Base-by-base conservation (phyloP, 306 rosid genomes). In the Biancaea sappan region DNA sequence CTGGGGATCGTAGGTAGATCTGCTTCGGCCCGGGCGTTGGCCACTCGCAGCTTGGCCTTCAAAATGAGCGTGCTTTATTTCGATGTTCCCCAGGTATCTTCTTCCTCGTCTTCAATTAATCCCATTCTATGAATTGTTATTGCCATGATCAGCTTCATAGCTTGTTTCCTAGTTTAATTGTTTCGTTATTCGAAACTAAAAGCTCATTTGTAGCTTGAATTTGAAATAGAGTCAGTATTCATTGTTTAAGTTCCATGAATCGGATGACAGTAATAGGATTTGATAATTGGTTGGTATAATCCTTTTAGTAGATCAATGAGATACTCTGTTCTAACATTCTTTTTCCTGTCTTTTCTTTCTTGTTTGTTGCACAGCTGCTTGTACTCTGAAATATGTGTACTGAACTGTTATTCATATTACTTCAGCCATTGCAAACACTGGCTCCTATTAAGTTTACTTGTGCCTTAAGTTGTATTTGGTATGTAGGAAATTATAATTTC, bases 1-100 rank as follows among this genome's bases (percentile, higher is more conserved):
- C 62, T 89, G 81, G 94, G 94, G 66, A 89, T 89, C 29, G 65
- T 89, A 1, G 94, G 94, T 31, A 86, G 91, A 84, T 89, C 91
- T 79, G 89, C 91, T 16, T 85, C 94, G 18, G 91, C 91, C 11
- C 71, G 91, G 81, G 82, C 90, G 76, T 73, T 89, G 82, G 94
- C 94, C 50, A 84, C 89, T 4, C 43, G 94, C 79, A 89, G 94
- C 89, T 71, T 89, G 82, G 91, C 94, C 9, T 89, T 89, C 79
- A 86, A 86, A 80, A 89, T 89, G 40, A 86, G 82, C 72, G 91
- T 89, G 51, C 89, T 89, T 16, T 89, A 89, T 72, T 84, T 86
- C 40, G 94, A 89, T 78, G 84, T 71, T 41, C 82, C 65, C 14
- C 84, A 81, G 88, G 94, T 89, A 46, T 44, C 19, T 63, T 16